Evolutionary conservation across 495 filamentous ascomycete genomes (phyloP).

Genomic region (Margaritispora aquatica): DNA sequence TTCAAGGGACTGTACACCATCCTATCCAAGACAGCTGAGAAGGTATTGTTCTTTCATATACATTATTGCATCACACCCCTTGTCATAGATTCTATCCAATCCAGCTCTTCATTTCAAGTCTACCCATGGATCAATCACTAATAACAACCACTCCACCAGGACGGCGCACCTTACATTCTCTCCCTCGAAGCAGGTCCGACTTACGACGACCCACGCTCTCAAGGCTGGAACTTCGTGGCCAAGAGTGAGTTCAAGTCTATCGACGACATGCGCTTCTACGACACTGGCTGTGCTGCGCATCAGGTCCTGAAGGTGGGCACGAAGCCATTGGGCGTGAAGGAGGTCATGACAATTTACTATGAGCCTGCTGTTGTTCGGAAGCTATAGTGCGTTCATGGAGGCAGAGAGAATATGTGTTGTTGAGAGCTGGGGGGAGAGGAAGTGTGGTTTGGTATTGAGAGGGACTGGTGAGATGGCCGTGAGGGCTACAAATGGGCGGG

Average conservation of each 20-base stretch:
- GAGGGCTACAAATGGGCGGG: too few species aligned
- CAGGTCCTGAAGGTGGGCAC: constrained; percentile 10
- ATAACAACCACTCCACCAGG: neutral
- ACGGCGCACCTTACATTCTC: constrained; percentile 17
- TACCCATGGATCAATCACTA: neutral
- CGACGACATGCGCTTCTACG: constrained; percentile 69
- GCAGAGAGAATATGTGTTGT: neutral
- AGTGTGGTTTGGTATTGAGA: neutral
- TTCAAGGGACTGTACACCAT: constrained; percentile 4
- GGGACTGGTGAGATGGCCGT: too few species aligned
- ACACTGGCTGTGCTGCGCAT: constrained; percentile 45
- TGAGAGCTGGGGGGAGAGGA: neutral
- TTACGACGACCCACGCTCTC: neutral
- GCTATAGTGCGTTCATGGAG: neutral
- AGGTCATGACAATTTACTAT: constrained; percentile 11
- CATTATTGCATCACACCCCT: neutral
- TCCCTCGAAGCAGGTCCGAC: constrained; percentile 6
- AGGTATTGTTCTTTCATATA: constrained; percentile 8
- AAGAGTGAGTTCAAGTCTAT: constrained; percentile 52
- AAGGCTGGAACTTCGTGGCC: constrained; percentile 55
- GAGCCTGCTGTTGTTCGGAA: neutral
- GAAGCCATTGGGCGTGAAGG: constrained; percentile 8
- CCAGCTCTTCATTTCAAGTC: too few species aligned
- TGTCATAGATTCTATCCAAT: too few species aligned
- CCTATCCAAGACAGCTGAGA: neutral